Evolutionary conservation across 768 basidiomycete genomes (phyloP).

Genomic region (Boletus insuetus): DNA sequence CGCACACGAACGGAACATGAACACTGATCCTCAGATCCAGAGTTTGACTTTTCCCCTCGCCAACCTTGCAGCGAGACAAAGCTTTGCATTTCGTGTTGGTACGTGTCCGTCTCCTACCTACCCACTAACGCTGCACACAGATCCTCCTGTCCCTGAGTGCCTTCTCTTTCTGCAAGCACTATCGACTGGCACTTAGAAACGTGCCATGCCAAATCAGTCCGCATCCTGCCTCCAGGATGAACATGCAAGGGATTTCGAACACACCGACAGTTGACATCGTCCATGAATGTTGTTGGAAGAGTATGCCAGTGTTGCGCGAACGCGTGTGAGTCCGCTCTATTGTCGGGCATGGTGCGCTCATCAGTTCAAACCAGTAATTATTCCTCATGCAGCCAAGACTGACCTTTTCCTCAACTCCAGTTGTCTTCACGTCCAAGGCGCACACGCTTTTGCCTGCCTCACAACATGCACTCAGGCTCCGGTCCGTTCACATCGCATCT

Average conservation of each 20-base stretch:
- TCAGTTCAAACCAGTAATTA: background rate
- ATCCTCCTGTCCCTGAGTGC: no score
- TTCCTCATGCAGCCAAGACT: no score
- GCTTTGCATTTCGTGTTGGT: no score
- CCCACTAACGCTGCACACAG: no score
- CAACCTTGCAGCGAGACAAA: no score
- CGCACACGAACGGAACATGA: no score
- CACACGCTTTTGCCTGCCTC: no score
- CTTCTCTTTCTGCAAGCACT: no score
- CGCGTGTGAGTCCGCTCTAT: slow-evolving; percentile 52
- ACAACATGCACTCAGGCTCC: slow-evolving; percentile 48
- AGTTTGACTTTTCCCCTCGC: no score
- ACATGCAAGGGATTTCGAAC: slow-evolving; percentile 67
- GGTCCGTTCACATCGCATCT: slow-evolving; percentile 48
- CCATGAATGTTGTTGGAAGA: slow-evolving; percentile 64
- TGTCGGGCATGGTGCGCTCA: slow-evolving; percentile 43
- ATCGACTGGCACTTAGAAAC: no score
- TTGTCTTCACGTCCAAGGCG: slow-evolving; percentile 43
- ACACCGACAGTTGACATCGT: slow-evolving; percentile 58
- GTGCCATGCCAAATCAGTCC: background rate
- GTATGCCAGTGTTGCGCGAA: slow-evolving; percentile 47
- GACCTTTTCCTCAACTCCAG: slow-evolving; percentile 42
- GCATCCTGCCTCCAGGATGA: slow-evolving; percentile 58
- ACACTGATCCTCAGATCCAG: no score
- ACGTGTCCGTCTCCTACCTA: no score